Base-by-base conservation (phyloP, 805 yeast species). In the Lachancea sp. region DNA sequence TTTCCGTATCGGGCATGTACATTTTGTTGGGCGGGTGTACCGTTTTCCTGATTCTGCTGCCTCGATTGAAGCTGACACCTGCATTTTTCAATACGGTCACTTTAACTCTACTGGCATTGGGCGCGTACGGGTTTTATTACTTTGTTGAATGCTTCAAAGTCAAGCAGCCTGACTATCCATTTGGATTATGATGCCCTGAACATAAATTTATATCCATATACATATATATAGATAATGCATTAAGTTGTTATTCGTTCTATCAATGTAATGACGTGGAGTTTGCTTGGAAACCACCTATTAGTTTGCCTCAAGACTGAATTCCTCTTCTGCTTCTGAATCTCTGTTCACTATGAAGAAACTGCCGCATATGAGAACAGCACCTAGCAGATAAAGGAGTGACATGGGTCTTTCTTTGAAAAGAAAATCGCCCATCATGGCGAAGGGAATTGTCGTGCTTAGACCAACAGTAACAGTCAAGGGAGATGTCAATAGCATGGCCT, bases 401-500 rank as follows among this genome's bases (percentile, higher is more conserved):
- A 86, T 74, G 30, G 68, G 62, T 51, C 82, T 79, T 29, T 77
- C 78, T 58, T 85, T 83, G 52, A 89, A 69, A 5, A 88, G 45
- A 62, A 88, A 73, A 61, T 93, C 99, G 26, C 96, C 96, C 27
- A 88, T 63, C 86, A 93, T 85, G 0, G 97, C 95, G 42, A 93
- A 74, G 2, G 99, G 99, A 16, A 93, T 93, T 0, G 98, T 91
- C 48, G 90, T 78, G 17, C 95, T 83, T 26, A 93, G 71, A 0
- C 99, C 99, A 10, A 93, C 95, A 0, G 99, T 93, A 2, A 91
- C 98, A 0, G 96, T 90, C 52, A 93, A 70, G 1, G 99, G 99
- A 36, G 93, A 83, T 0, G 99, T 93, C 58, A 93, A 69, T 27
- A 93, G 73, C 78, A 90, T 93, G 0, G 98, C 95, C 51, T 87